These are phyloP conservation scores for Ophiocordyceps unilateralis DNA, from an alignment of 2,329 filamentous ascomycete genomes.

Conservation along the genomic window DNA sequence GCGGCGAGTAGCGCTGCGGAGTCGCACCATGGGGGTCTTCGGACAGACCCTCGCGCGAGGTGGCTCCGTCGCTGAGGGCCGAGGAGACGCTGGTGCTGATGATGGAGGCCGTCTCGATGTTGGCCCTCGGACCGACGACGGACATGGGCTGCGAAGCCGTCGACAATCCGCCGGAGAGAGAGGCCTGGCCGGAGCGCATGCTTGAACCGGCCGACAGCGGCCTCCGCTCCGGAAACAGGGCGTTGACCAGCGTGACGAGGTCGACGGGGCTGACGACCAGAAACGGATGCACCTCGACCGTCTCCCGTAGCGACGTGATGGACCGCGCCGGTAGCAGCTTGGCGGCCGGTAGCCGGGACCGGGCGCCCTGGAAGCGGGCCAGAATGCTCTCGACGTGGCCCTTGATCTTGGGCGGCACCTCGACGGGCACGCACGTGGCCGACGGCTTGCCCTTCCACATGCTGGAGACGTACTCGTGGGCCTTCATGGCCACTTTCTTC, in stretches of 20 bases:
- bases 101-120: constrained; percentile 50
- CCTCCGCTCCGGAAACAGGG: constrained; percentile 61
- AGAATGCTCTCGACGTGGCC: constrained; percentile 57
- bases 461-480: constrained; percentile 64
- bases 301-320: constrained; percentile 56
- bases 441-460: constrained; percentile 53
- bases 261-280: constrained; percentile 67
- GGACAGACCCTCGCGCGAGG: constrained; percentile 44
- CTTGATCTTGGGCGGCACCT: constrained; percentile 43
- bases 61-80: constrained; percentile 51
- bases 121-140: constrained; percentile 30
- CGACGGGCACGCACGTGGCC: constrained; percentile 27
- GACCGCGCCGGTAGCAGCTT: constrained; percentile 55
- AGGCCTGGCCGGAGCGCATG: constrained; percentile 51
- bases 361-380: constrained; percentile 40
- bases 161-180: constrained; percentile 45
- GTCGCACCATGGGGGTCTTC: constrained; percentile 34
- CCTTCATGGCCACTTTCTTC: constrained; percentile 63
- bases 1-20: constrained; percentile 37
- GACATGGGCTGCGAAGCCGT: constrained; percentile 50
- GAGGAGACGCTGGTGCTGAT: constrained; percentile 59
- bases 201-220: constrained; percentile 45
- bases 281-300: constrained; percentile 63
- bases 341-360: constrained; percentile 28
- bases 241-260: constrained; percentile 62